phyloP scores from a whole-genome alignment of 2,329 filamentous ascomycete species.

The Blastomyces emzantsi region DNA sequence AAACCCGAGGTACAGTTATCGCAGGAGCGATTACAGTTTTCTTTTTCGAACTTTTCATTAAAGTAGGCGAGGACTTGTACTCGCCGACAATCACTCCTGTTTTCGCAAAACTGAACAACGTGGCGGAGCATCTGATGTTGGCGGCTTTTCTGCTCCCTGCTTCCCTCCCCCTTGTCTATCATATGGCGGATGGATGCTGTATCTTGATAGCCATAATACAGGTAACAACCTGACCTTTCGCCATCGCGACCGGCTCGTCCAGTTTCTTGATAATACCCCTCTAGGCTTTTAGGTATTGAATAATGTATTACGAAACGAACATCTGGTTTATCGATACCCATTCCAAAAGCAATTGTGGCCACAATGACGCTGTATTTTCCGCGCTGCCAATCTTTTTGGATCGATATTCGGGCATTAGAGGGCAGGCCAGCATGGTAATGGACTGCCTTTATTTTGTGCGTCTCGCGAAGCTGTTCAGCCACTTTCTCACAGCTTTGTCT shows the following conservation, averaged over 20 bases:
- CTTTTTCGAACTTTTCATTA: constrained; percentile 66
- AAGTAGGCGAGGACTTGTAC: constrained; percentile 91
- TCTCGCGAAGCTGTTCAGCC: constrained; percentile 54
- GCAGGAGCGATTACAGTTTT: constrained; percentile 65
- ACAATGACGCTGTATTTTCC: constrained; percentile 81
- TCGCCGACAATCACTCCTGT: constrained; percentile 75
- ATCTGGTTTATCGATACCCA: constrained; percentile 99
- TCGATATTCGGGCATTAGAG: constrained; percentile 54
- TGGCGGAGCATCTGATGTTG: constrained; percentile 77
- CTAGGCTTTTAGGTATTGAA: constrained; percentile 83
- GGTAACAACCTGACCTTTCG: constrained; percentile 73
- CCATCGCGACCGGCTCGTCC: constrained; percentile 91
- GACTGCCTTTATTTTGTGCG: constrained; percentile 59
- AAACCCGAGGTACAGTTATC: constrained; percentile 78
- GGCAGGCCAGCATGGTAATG: constrained; percentile 82
- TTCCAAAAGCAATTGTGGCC: constrained; percentile 96
- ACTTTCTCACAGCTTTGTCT: constrained; percentile 73
- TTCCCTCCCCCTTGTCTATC: constrained; percentile 74
- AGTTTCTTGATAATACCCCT: constrained; percentile 98
- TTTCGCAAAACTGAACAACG: constrained; percentile 83
- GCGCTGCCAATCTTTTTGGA: constrained; percentile 76
- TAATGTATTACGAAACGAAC: constrained; percentile 96
- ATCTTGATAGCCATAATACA: constrained; percentile 80
- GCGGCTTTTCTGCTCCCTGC: constrained; percentile 67
- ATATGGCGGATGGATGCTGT: constrained; percentile 64